A percentile compares a stretch with the other conserved stretches of the same genome.
Evolutionary conservation across 2,329 filamentous ascomycete genomes (phyloP).

Genomic region (Aspergillus pseudoterreus): DNA sequence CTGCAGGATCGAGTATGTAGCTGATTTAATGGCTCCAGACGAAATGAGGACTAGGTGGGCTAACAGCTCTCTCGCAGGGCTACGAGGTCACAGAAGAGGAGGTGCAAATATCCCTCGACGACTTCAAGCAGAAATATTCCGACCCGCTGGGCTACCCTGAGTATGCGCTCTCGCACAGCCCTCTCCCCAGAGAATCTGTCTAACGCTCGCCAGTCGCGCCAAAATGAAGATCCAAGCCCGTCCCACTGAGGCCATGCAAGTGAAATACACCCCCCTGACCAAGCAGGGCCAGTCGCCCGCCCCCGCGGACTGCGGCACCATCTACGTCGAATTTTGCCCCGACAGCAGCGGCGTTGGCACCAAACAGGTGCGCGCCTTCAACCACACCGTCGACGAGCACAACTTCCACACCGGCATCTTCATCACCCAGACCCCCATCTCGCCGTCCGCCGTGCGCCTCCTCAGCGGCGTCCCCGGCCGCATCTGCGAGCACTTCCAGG

Average conservation of each 20-base stretch:
- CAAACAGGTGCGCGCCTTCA: slow-evolving; percentile 87
- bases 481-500: slow-evolving; percentile 89
- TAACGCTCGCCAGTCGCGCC: slow-evolving; percentile 58
- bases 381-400: slow-evolving; percentile 72
- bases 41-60: not conserved
- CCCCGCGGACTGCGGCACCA: slow-evolving; percentile 71
- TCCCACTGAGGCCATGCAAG: slow-evolving; percentile 78
- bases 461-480: slow-evolving; percentile 73
- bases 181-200: slow-evolving; percentile 8
- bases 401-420: slow-evolving; percentile 89
- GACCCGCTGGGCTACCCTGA: slow-evolving; percentile 70
- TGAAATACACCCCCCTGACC: slow-evolving; percentile 72
- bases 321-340: slow-evolving; percentile 89
- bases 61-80: slow-evolving; percentile 55
- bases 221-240: slow-evolving; percentile 85
- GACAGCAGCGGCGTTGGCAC: slow-evolving; percentile 74
- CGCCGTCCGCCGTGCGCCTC: slow-evolving; percentile 81
- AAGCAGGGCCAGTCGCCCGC: slow-evolving; percentile 56
- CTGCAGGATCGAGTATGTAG: slow-evolving; percentile 74
- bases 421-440: slow-evolving; percentile 77
- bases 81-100: slow-evolving; percentile 91
- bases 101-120: slow-evolving; percentile 77
- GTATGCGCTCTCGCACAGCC: slow-evolving; percentile 51
- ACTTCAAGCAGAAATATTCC: slow-evolving; percentile 71
- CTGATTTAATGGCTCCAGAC: slow-evolving; percentile 1